Evolutionary conservation across 306 rosid species (phyloP), one percentile per base, ranked within the genome.

Genomic region (Mimosa pudica): DNA sequence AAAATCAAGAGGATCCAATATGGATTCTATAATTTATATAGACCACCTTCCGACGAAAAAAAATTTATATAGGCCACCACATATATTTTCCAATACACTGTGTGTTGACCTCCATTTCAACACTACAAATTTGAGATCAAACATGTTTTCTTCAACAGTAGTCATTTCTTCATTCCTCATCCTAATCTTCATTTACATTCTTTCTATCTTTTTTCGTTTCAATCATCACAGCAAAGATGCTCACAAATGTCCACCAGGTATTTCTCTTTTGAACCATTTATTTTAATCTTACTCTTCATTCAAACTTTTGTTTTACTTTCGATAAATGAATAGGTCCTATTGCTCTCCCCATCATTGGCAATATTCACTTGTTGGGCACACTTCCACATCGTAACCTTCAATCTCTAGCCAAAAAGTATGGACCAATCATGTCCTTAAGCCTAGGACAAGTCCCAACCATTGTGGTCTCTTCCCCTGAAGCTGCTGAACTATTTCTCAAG

Each of bases 401-500:
- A 44, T 16, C 81, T 71, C 33, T 83, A 20, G 86, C 92, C 52
- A 70, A 9, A 45, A 74, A 58, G 10, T 69, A 89, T 77, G 92
- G 92, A 4, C 81, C 88, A 45, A 81, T 89, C 30, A 87, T 89
- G 92, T 81, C 65, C 51, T 36, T 85, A 7, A 58, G 87, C 11
- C 62, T 89, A 2, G 89, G 87, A 61, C 73, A 61, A 12, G 82
- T 78, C 8, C 80, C 83, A 24, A 2, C 86, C 49, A 62, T 89
- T 5, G 83, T 80, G 72, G 18, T 86, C 46, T 82, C 89, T 0
- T 87, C 92, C 32, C 73, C 90, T 8, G 65, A 58, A 54, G 51
- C 86, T 6, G 94, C 91, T 0, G 71, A 92, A 52, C 86, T 74
- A 6, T 85, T 89, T 74, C 92, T 89, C 73, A 88, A 81, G 72